Percentiles rank a stretch among this genome's conserved stretches.
These are phyloP conservation scores for Mortierella sp. DNA, from an alignment of 371 early-diverging fungal genomes.

Conservation along the genomic window DNA sequence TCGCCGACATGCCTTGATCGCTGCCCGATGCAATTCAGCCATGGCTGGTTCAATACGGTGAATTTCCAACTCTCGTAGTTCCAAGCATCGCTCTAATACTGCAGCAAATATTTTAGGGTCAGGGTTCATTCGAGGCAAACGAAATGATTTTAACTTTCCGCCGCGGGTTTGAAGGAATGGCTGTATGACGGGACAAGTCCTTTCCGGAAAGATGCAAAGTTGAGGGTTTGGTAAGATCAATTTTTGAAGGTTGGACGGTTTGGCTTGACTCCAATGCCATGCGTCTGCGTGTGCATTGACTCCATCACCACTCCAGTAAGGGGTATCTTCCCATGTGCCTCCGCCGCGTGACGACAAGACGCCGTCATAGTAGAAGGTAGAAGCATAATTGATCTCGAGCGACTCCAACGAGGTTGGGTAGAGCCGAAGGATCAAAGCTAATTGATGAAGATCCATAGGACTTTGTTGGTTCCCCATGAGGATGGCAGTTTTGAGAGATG, in stretches of 20 bases:
- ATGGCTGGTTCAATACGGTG: background rate
- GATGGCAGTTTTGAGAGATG: background rate
- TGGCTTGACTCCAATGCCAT: background rate
- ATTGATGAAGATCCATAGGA: background rate
- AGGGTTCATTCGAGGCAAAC: background rate
- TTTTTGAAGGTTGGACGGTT: background rate
- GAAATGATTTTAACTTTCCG: background rate
- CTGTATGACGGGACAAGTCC: background rate
- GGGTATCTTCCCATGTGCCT: too few relatives aligned
- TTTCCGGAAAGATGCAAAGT: background rate
- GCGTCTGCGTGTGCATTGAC: background rate
- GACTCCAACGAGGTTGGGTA: conserved; percentile 1
- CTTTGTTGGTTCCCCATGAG: background rate
- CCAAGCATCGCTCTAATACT: background rate
- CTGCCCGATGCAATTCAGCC: background rate
- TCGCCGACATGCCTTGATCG: background rate
- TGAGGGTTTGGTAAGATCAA: background rate
- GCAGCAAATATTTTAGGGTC: background rate
- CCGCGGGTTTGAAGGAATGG: background rate
- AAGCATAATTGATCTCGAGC: conserved; percentile 5
- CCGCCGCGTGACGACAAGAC: background rate
- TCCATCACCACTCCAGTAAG: too few relatives aligned
- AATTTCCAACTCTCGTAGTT: conserved; percentile 2
- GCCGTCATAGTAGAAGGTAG: background rate
- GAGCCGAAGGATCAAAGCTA: background rate